phyloP scores from a whole-genome alignment of 202 grass and related monocot species.

The Panicum hallii region DNA sequence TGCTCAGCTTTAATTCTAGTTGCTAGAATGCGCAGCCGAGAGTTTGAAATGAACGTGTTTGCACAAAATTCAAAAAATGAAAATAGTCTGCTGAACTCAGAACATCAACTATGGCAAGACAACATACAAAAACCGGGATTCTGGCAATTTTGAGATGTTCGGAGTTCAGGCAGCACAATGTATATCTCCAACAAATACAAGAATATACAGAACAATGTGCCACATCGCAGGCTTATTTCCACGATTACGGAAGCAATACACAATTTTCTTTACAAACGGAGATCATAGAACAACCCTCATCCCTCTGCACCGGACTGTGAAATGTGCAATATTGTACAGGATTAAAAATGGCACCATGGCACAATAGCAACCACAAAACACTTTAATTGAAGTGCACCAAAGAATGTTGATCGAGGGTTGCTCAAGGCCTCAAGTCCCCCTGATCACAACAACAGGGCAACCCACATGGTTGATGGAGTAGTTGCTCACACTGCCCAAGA shows the following conservation, averaged over 20 bases:
- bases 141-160: background rate
- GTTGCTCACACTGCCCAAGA: slow-evolving; percentile 96
- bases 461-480: slow-evolving; percentile 88
- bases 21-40: background rate
- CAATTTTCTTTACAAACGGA: background rate
- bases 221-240: slow-evolving; percentile 44
- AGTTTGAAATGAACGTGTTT: too few relatives aligned
- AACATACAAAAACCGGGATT: background rate
- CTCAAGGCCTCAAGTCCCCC: slow-evolving; percentile 50
- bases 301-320: background rate
- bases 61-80: background rate
- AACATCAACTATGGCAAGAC: background rate
- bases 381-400: slow-evolving; percentile 30
- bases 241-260: slow-evolving; percentile 4
- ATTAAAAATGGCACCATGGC: background rate
- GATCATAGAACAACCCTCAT: background rate
- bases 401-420: slow-evolving; percentile 34
- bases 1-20: background rate
- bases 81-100: background rate
- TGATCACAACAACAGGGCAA: slow-evolving; percentile 87
- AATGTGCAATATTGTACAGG: slow-evolving; percentile 5
- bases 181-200: slow-evolving; percentile 25
- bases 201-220: slow-evolving; percentile 31
- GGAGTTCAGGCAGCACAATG: background rate
- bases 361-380: background rate